These are phyloP conservation scores for Fragaria nilgerrensis DNA, from an alignment of 306 rosid genomes.

Conservation along the genomic window DNA sequence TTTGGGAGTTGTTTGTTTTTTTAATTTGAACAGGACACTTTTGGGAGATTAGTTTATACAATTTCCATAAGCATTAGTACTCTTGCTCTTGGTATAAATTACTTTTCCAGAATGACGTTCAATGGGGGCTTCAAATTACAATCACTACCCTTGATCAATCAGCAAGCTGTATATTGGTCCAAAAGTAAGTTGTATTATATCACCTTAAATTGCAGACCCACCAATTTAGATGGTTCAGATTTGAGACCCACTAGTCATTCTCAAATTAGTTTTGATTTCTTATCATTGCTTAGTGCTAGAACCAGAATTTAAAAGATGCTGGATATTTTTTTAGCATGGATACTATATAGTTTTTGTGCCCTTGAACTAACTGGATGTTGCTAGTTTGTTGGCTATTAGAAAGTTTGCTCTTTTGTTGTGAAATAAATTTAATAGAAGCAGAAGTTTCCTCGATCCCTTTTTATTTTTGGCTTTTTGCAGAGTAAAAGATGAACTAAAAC, in stretches of 20 bases:
- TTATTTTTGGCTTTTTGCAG: too few relatives aligned
- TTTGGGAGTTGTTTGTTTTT: too few relatives aligned
- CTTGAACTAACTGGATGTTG: not conserved
- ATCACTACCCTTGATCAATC: not conserved
- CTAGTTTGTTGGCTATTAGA: not conserved
- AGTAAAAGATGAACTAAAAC: too few relatives aligned
- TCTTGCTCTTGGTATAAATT: not conserved
- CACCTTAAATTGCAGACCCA: slow-evolving; percentile 19
- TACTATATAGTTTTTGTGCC: not conserved
- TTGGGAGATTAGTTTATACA: not conserved
- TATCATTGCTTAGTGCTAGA: slow-evolving; percentile 2
- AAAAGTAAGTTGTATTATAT: slow-evolving; percentile 3
- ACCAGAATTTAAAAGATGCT: not conserved
- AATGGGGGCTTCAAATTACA: not conserved
- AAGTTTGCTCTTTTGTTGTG: not conserved
- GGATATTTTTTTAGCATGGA: not conserved
- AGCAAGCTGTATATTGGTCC: not conserved
- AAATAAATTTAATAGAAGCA: not conserved
- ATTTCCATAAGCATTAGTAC: not conserved
- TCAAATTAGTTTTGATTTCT: slow-evolving; percentile 2
- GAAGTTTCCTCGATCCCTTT: not conserved
- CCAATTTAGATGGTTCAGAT: slow-evolving; percentile 22
- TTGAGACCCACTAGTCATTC: slow-evolving; percentile 12
- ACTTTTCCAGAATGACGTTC: not conserved
- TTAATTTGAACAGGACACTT: too few relatives aligned